A percentile compares a stretch with the other conserved stretches of the same genome.
Conservation (phyloP, 2,329 filamentous ascomycete genomes). For the Alternaria hordeiaustralica region DNA sequence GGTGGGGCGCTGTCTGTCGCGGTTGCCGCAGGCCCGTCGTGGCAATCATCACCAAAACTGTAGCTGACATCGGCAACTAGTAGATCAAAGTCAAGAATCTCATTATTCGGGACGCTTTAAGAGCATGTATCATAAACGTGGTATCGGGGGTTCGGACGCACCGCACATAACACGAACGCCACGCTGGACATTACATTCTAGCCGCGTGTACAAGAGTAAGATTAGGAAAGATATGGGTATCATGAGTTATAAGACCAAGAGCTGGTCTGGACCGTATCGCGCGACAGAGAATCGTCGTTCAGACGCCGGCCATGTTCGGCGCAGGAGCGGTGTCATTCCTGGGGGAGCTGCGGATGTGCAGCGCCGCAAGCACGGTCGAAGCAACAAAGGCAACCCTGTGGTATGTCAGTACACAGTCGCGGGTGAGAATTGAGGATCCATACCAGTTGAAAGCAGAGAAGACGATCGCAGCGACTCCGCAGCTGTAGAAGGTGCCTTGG, state of each 20-base stretch:
- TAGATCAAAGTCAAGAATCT: background rate
- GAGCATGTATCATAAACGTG: background rate
- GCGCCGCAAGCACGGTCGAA: conserved; percentile 57
- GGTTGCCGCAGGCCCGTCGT: background rate
- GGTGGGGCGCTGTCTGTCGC: background rate
- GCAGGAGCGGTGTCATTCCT: conserved; percentile 39
- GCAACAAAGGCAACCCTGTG: conserved; percentile 59
- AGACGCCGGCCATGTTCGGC: conserved; percentile 50
- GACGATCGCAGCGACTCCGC: conserved; percentile 68
- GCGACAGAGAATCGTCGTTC: conserved; percentile 5
- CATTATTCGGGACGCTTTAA: background rate
- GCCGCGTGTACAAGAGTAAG: background rate
- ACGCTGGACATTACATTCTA: conserved; percentile 8
- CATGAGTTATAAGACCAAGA: background rate
- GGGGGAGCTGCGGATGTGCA: conserved; percentile 55
- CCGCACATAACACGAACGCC: conserved; percentile 3
- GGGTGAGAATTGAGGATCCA: conserved; percentile 15
- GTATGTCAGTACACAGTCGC: conserved; percentile 13
- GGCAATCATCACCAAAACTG: background rate
- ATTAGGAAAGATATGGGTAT: conserved; percentile 10
- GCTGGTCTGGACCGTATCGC: background rate
- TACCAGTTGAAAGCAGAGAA: conserved; percentile 73
- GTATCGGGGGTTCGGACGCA: background rate
- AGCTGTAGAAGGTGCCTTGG: conserved; percentile 58
- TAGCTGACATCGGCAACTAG: background rate